These are phyloP conservation scores for Eremothecium cymbalariae DNA, from an alignment of 1,139 yeast species.

Conservation along the genomic window DNA sequence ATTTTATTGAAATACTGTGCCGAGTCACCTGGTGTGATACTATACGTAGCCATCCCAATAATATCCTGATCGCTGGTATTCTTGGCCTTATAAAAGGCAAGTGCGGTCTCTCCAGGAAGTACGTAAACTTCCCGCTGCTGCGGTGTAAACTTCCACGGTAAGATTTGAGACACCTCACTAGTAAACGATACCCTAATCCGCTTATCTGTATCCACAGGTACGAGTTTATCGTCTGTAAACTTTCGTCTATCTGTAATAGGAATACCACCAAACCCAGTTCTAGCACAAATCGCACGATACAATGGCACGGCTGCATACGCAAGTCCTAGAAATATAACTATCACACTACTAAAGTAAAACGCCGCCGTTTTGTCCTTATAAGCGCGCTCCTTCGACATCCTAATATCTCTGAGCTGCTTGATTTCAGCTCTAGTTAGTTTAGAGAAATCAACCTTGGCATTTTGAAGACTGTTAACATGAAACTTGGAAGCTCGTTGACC, in stretches of 20 bases:
- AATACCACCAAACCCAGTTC: constrained; percentile 94
- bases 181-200: constrained; percentile 79
- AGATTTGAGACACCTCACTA: constrained; percentile 80
- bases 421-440: constrained; percentile 32
- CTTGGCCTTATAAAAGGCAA: constrained; percentile 91
- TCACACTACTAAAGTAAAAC: constrained; percentile 64
- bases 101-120: constrained; percentile 95
- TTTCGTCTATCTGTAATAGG: constrained; percentile 79
- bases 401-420: constrained; percentile 29
- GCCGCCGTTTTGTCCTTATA: constrained; percentile 46
- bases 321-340: constrained; percentile 65
- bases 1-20: constrained; percentile 95
- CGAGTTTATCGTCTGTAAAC: constrained; percentile 78
- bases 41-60: constrained; percentile 96
- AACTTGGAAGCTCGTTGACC: too few species aligned
- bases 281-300: constrained; percentile 83
- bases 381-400: constrained; percentile 30
- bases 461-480: not conserved
- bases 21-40: constrained; percentile 93
- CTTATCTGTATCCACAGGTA: constrained; percentile 81
- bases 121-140: constrained; percentile 90
- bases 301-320: constrained; percentile 91
- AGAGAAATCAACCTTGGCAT: constrained; percentile 20
- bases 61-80: constrained; percentile 81
- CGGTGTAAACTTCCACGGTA: constrained; percentile 96